These are phyloP conservation scores for Eimeria maxima DNA, from an alignment of 169 alveolate species.

Conservation along the genomic window DNA sequence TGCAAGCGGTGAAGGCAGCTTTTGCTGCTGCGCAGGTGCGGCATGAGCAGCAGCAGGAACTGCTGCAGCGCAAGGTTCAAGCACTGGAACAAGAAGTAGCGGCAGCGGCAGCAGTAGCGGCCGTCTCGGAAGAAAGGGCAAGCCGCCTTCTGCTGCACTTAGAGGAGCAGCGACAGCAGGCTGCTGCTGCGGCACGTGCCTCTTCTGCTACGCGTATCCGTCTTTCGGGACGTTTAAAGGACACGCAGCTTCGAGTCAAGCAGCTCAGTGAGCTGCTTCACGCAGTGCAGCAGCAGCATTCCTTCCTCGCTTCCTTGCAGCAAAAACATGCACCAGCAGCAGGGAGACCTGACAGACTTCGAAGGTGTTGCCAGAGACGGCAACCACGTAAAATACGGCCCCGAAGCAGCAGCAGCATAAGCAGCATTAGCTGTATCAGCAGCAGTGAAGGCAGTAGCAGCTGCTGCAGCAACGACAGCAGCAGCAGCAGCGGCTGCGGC, in stretches of 20 bases:
- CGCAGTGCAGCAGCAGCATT: not conserved
- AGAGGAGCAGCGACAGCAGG: constrained; percentile 65
- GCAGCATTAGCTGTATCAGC: not conserved
- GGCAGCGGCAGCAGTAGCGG: constrained; percentile 21
- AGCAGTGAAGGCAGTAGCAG: constrained; percentile 30
- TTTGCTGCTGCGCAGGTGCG: constrained; percentile 50
- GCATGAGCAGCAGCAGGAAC: constrained; percentile 61
- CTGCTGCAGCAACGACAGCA: not conserved
- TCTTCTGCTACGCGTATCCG: not conserved
- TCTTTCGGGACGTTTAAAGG: constrained; percentile 23
- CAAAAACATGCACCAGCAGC: constrained; percentile 39
- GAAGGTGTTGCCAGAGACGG: not conserved
- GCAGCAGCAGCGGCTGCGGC: not conserved
- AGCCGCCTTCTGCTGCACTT: constrained; percentile 22
- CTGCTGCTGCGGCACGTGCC: constrained; percentile 56
- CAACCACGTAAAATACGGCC: not conserved
- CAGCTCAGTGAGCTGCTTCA: not conserved
- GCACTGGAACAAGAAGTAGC: not conserved
- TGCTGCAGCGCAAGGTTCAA: constrained; percentile 36
- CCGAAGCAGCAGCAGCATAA: not conserved
- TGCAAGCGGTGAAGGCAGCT: not conserved
- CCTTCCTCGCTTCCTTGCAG: constrained; percentile 51
- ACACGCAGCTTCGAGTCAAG: not conserved
- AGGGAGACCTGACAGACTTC: not conserved
- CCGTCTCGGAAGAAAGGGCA: constrained; percentile 23